Conservation (phyloP, 768 basidiomycete species). For the Russula foetens region DNA sequence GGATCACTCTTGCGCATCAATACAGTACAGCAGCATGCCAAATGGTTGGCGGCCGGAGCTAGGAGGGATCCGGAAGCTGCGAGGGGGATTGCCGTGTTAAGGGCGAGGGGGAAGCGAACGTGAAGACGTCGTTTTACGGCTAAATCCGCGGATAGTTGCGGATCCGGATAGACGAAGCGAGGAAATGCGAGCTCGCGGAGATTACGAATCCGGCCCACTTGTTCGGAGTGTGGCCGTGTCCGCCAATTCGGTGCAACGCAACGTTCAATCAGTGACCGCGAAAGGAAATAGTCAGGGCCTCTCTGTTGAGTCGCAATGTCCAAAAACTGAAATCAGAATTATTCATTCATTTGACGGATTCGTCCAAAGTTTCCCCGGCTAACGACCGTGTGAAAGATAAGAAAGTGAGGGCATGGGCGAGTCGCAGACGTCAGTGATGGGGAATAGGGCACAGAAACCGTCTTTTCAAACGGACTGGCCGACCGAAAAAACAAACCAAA, state of each 20-base stretch:
- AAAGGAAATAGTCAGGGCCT: slow-evolving; percentile 6
- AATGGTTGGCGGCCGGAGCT: not conserved
- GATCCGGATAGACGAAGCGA: not conserved
- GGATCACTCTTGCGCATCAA: too few species aligned
- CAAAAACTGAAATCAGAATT: not conserved
- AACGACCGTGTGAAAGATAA: not conserved
- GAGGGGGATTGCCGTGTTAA: not conserved
- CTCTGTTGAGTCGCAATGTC: not conserved
- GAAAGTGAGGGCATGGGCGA: too few species aligned
- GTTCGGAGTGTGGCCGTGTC: slow-evolving; percentile 14
- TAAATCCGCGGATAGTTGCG: slow-evolving; percentile 7
- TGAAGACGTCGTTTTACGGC: too few species aligned
- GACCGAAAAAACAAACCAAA: too few species aligned
- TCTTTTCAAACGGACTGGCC: too few species aligned
- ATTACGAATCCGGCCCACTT: slow-evolving; percentile 14
- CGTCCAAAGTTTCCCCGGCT: not conserved
- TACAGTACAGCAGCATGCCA: not conserved
- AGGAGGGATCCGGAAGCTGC: not conserved
- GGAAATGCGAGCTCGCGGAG: slow-evolving; percentile 15
- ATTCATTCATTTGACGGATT: not conserved
- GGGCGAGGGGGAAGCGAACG: not conserved
- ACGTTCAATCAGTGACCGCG: not conserved
- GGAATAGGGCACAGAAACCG: too few species aligned
- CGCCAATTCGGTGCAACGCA: not conserved
- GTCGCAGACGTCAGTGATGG: too few species aligned